Percentiles rank a stretch among this genome's conserved stretches.
Conservation (phyloP, 768 basidiomycete species). For the Amanita phalloides region DNA sequence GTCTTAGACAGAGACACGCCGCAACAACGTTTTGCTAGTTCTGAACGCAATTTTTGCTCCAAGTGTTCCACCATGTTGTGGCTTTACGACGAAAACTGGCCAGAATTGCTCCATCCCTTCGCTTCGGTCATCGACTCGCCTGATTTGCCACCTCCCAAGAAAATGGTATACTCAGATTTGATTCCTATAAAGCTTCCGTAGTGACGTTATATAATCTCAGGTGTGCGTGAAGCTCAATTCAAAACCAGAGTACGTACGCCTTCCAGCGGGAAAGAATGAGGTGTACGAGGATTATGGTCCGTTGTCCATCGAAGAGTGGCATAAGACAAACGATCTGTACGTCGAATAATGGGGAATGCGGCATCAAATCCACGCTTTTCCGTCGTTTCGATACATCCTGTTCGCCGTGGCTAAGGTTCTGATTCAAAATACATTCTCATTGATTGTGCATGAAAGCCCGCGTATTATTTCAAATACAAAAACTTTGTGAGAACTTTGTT, state of each 20-base stretch:
- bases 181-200: not conserved
- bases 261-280: slow-evolving; percentile 49
- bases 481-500: too few species aligned
- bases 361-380: too few species aligned
- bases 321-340: slow-evolving; percentile 39
- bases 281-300: slow-evolving; percentile 31
- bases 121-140: slow-evolving; percentile 58
- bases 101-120: slow-evolving; percentile 55
- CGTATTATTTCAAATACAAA: too few species aligned
- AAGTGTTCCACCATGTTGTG: slow-evolving; percentile 60
- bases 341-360: slow-evolving; percentile 11
- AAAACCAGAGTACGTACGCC: slow-evolving; percentile 48
- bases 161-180: slow-evolving; percentile 26
- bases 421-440: too few species aligned
- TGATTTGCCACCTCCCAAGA: slow-evolving; percentile 37
- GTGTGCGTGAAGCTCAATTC: slow-evolving; percentile 34
- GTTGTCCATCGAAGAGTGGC: slow-evolving; percentile 48
- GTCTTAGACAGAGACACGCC: slow-evolving; percentile 45
- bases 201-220: slow-evolving; percentile 15
- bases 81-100: slow-evolving; percentile 50
- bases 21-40: slow-evolving; percentile 33
- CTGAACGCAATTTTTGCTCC: slow-evolving; percentile 54
- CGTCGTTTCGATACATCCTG: too few species aligned
- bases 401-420: too few species aligned
- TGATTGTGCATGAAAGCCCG: too few species aligned